Percentiles rank a stretch among this genome's conserved stretches.
These are phyloP conservation scores for Saturnispora diversa DNA, from an alignment of 805 yeast species.

Conservation along the genomic window DNA sequence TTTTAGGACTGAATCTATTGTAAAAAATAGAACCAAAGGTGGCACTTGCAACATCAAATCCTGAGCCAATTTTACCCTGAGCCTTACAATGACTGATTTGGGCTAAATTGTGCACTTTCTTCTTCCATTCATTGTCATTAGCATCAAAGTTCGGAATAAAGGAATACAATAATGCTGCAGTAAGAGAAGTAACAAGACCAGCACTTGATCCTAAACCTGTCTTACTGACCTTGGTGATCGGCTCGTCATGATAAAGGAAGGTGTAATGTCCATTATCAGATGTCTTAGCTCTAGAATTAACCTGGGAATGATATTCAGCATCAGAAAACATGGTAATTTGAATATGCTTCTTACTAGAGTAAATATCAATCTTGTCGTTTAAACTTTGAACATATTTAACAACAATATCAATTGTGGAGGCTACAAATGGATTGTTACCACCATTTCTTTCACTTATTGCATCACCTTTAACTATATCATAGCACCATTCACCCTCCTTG, in stretches of 20 bases:
- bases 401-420: conserved; percentile 50
- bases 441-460: conserved; percentile 15
- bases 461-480: conserved; percentile 25
- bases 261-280: conserved; percentile 32
- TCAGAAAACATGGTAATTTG: conserved; percentile 69
- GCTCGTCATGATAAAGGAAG: conserved; percentile 52
- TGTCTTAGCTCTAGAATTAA: conserved; percentile 30
- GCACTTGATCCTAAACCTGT: conserved; percentile 97
- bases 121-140: conserved; percentile 18
- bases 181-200: conserved; percentile 75
- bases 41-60: conserved; percentile 96
- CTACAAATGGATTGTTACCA: conserved; percentile 63
- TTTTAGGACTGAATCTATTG: conserved; percentile 57
- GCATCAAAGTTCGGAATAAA: conserved; percentile 32
- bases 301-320: conserved; percentile 80
- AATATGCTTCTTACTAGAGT: conserved; percentile 29
- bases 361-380: too few species aligned
- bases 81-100: conserved; percentile 91
- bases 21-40: conserved; percentile 83
- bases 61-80: conserved; percentile 92
- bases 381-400: conserved; percentile 42
- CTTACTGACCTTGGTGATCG: conserved; percentile 71
- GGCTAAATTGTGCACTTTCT: conserved; percentile 67
- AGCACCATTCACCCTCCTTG: conserved; percentile 59
- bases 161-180: conserved; percentile 55